phyloP scores from a whole-genome alignment of 2,329 filamentous ascomycete genomes.

The Diaporthe ilicicola region DNA sequence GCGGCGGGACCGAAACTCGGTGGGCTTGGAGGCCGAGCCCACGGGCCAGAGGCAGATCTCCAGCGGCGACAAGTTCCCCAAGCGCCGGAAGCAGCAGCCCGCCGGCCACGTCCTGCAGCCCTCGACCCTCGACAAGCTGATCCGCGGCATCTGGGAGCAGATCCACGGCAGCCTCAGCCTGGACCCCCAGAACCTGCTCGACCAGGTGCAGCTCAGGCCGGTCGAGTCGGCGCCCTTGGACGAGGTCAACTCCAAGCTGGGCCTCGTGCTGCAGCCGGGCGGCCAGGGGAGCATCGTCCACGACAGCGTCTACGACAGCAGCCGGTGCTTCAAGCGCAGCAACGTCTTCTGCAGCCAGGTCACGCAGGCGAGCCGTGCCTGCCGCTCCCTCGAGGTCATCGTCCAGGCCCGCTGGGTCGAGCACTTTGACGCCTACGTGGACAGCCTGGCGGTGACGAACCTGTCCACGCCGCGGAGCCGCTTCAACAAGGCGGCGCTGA shows the following conservation, averaged over 20 bases:
- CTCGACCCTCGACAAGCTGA: slow-evolving; percentile 42
- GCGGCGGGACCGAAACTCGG: not conserved
- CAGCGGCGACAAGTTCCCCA: slow-evolving; percentile 14
- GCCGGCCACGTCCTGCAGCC: slow-evolving; percentile 14
- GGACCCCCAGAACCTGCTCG: slow-evolving; percentile 41
- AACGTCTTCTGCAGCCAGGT: slow-evolving; percentile 45
- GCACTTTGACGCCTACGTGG: slow-evolving; percentile 60
- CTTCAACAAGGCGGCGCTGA: slow-evolving; percentile 59
- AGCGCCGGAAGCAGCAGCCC: slow-evolving; percentile 20
- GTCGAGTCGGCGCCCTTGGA: slow-evolving; percentile 16
- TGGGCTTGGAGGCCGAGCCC: not conserved
- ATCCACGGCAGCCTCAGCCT: slow-evolving; percentile 42
- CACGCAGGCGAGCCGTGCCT: slow-evolving; percentile 56
- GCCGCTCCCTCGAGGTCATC: slow-evolving; percentile 65
- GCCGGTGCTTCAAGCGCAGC: slow-evolving; percentile 41
- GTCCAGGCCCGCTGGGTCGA: slow-evolving; percentile 66
- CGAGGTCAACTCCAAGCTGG: slow-evolving; percentile 4
- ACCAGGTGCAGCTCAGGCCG: slow-evolving; percentile 36
- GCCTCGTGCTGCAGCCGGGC: slow-evolving; percentile 1
- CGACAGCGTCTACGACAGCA: slow-evolving; percentile 13
- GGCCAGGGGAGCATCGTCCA: slow-evolving; percentile 10
- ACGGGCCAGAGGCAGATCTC: not conserved
- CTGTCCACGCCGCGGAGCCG: slow-evolving; percentile 54
- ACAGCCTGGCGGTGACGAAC: slow-evolving; percentile 48
- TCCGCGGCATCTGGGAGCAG: slow-evolving; percentile 46